These are phyloP conservation scores for Puccinellia tenuiflora DNA, from an alignment of 176 grass and related monocot genomes.

Conservation along the genomic window DNA sequence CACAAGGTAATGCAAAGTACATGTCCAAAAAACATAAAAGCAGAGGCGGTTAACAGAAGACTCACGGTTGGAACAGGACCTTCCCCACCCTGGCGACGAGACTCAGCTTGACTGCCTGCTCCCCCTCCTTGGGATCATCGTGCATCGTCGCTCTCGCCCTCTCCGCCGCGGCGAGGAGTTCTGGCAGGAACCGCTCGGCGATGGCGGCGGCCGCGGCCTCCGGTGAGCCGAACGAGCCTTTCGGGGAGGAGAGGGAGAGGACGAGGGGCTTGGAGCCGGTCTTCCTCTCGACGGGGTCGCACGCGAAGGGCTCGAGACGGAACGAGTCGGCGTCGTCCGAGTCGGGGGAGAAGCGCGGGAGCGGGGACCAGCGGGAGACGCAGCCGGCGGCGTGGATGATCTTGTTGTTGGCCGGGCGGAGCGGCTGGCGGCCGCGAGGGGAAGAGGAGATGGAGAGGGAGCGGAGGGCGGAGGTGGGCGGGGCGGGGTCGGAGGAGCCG, in stretches of 20 bases:
- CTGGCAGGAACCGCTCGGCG: constrained; percentile 12
- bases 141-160: neutral
- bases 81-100: constrained; percentile 38
- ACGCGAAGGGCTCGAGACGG: constrained; percentile 32
- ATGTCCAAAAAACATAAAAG: neutral
- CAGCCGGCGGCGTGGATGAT: constrained; percentile 32
- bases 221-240: neutral
- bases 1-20: constrained; percentile 8
- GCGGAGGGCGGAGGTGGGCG: constrained; percentile 23
- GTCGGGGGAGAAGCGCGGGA: neutral
- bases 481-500: neutral
- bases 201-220: neutral
- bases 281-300: constrained; percentile 23
- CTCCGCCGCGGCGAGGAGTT: constrained; percentile 23
- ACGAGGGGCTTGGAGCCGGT: constrained; percentile 32
- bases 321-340: neutral
- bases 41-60: neutral
- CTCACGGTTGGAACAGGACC: constrained; percentile 35
- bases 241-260: constrained; percentile 1
- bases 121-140: neutral
- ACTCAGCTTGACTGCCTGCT: constrained; percentile 11
- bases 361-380: constrained; percentile 24
- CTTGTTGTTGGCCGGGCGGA: constrained; percentile 1
- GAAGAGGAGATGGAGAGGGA: constrained; percentile 21
- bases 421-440: constrained; percentile 9